Percentiles rank a stretch among this genome's conserved stretches.
Evolutionary conservation across 257 asterid species (phyloP).

Genomic region (Solanum pinnatisectum): DNA sequence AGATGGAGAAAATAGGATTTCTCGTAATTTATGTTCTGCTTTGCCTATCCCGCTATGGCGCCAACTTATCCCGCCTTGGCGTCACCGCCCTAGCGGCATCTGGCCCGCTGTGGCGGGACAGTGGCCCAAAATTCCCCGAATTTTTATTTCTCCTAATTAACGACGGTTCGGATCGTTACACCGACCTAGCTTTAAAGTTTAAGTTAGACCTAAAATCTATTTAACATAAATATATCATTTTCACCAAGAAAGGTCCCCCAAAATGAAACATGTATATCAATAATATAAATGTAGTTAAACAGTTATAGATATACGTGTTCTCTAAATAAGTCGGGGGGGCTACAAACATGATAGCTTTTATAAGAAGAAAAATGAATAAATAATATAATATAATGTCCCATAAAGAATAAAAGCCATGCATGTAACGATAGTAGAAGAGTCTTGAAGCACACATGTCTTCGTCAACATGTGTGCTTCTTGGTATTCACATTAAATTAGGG

Average conservation of each 20-base stretch:
- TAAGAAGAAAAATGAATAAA: neutral
- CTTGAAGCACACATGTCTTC: neutral
- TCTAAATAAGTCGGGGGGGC: neutral
- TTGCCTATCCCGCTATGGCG: too few species aligned
- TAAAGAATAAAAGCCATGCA: neutral
- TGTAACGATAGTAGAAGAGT: neutral
- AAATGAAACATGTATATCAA: neutral
- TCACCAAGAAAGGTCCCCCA: neutral
- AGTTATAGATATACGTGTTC: neutral
- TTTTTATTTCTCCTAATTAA: too few species aligned
- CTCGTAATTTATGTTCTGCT: too few species aligned
- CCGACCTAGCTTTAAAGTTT: neutral
- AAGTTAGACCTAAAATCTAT: neutral
- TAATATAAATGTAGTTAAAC: neutral
- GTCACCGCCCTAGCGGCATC: too few species aligned
- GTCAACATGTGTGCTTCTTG: neutral
- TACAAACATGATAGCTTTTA: neutral
- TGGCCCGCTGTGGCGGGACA: too few species aligned
- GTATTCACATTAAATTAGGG: neutral
- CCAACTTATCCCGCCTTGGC: too few species aligned
- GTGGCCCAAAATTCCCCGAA: too few species aligned
- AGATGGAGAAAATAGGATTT: too few species aligned
- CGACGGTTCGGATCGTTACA: too few species aligned
- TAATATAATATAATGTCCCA: neutral
- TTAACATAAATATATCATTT: neutral